Conservation (phyloP, 495 filamentous ascomycete species). For the Penicillium soppii region DNA sequence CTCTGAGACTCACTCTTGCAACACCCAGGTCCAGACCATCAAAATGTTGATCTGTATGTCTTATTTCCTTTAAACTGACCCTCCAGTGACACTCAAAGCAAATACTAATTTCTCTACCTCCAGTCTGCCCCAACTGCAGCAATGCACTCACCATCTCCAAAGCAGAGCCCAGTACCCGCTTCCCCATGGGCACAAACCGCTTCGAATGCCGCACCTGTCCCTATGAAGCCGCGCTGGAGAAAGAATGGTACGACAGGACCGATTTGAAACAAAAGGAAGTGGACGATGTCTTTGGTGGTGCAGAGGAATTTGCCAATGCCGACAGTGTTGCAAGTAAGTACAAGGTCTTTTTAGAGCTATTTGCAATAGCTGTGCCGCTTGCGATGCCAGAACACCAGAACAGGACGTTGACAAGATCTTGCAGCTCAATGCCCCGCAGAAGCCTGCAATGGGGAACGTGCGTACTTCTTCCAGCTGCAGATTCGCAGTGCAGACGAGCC, state of each 20-base stretch:
- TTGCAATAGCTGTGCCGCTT: too few species aligned
- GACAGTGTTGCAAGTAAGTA: conserved; percentile 67
- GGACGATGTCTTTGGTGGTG: conserved; percentile 88
- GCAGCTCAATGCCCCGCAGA: conserved; percentile 74
- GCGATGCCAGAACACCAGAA: too few species aligned
- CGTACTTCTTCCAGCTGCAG: conserved; percentile 94
- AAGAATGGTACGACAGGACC: conserved; percentile 73
- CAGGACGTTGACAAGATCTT: not conserved
- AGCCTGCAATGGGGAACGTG: conserved; percentile 71
- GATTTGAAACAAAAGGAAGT: conserved; percentile 73
- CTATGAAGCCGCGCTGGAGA: conserved; percentile 74
- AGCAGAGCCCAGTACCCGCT: conserved; percentile 47
- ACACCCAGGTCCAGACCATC: not conserved
- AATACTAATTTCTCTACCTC: conserved; percentile 17
- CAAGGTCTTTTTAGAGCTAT: too few species aligned
- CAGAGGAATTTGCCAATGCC: conserved; percentile 85
- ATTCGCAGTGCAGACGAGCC: conserved; percentile 98
- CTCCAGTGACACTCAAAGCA: not conserved
- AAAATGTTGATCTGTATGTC: conserved; percentile 45
- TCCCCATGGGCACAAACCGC: conserved; percentile 59
- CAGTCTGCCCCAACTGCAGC: conserved; percentile 90
- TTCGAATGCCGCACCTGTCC: conserved; percentile 94
- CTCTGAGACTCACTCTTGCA: not conserved
- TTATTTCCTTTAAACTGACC: not conserved
- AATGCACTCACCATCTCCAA: conserved; percentile 78